phyloP scores from a whole-genome alignment of 2,329 filamentous ascomycete genomes.

The Elsinoe arachidis region DNA sequence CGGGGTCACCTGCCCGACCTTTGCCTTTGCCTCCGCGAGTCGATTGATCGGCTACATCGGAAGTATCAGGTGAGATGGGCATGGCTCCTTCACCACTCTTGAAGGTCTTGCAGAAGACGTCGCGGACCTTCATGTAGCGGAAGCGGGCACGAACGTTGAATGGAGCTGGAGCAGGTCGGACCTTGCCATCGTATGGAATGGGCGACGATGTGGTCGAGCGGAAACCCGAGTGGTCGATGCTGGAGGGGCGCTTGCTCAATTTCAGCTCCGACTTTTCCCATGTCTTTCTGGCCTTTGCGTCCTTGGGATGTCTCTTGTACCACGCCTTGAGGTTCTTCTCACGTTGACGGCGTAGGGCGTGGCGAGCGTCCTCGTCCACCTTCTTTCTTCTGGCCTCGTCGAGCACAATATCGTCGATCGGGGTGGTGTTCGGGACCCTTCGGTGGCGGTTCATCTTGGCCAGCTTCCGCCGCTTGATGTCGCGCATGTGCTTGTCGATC shows the following conservation, averaged over 20 bases:
- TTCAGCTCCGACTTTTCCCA: background rate
- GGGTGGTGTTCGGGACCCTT: background rate
- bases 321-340: background rate
- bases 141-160: background rate
- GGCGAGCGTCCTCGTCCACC: background rate
- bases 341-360: background rate
- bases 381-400: background rate
- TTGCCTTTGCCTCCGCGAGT: background rate
- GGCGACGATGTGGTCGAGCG: no score
- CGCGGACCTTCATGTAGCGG: background rate
- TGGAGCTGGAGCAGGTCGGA: no score
- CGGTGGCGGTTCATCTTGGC: background rate
- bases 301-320: background rate
- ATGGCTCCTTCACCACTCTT: no score
- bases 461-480: background rate
- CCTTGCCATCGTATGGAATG: no score
- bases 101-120: no score
- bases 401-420: background rate
- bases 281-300: background rate
- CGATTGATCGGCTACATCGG: no score
- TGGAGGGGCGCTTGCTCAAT: no score
- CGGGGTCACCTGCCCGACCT: background rate
- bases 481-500: slow-evolving; percentile 1
- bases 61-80: no score
- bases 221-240: no score